Evolutionary conservation across 768 basidiomycete species (phyloP).

Genomic region (Leccinum subgranulosum): DNA sequence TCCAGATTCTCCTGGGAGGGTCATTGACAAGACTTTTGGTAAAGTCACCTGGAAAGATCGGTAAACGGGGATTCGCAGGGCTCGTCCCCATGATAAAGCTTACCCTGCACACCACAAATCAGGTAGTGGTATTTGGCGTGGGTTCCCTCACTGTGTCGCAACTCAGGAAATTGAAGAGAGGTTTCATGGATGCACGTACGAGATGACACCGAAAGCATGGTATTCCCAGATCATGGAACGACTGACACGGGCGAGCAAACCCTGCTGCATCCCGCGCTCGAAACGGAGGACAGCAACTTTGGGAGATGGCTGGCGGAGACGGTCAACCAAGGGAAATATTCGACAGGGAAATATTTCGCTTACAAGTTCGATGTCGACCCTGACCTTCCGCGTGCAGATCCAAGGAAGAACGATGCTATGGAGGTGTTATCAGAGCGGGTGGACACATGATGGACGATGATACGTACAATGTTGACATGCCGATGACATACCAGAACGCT

Average conservation of each 20-base stretch:
- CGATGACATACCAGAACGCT: conserved; percentile 73
- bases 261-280: conserved; percentile 82
- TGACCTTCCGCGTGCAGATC: conserved; percentile 71
- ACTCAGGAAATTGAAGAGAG: conserved; percentile 4
- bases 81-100: not conserved
- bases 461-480: conserved; percentile 71
- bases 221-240: conserved; percentile 76
- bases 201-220: conserved; percentile 78
- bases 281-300: conserved; percentile 80
- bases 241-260: conserved; percentile 70
- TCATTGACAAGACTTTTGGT: conserved; percentile 67
- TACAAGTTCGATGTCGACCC: conserved; percentile 73
- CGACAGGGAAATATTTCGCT: conserved; percentile 29
- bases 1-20: conserved; percentile 72
- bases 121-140: conserved; percentile 77
- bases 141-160: conserved; percentile 53
- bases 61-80: not conserved
- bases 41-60: conserved; percentile 55
- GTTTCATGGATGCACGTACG: conserved; percentile 40
- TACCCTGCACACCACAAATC: conserved; percentile 75
- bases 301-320: conserved; percentile 56
- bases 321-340: not conserved
- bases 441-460: not conserved
- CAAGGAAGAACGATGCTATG: conserved; percentile 68
- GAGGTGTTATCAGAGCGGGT: not conserved